Conservation (phyloP, 129 eudicot genomes). For the Ambrosia artemisiifolia region DNA sequence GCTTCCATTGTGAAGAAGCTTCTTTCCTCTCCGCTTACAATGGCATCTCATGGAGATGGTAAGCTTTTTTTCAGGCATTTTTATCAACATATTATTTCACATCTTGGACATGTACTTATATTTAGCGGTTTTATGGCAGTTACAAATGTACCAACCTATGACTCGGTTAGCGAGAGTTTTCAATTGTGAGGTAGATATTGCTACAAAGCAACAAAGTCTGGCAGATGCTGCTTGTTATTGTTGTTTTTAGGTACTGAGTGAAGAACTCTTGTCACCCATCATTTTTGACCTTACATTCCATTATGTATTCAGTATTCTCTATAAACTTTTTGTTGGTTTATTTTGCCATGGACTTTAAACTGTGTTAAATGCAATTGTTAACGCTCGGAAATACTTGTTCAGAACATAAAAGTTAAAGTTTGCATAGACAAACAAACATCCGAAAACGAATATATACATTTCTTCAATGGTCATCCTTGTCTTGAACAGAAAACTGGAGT, state of each 20-base stretch:
- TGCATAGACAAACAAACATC: too few relatives aligned
- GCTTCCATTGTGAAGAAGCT: constrained; percentile 58
- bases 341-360: constrained; percentile 22
- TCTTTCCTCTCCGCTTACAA: constrained; percentile 79
- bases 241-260: constrained; percentile 14
- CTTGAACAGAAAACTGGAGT: too few relatives aligned
- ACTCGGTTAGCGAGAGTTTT: constrained; percentile 57
- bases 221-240: constrained; percentile 16
- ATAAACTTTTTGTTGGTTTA: constrained; percentile 24
- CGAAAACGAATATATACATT: too few relatives aligned
- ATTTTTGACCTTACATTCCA: constrained; percentile 20
- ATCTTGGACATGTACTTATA: background rate
- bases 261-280: constrained; percentile 21
- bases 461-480: too few relatives aligned
- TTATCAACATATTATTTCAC: background rate
- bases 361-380: constrained; percentile 13
- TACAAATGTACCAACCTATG: constrained; percentile 71
- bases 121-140: constrained; percentile 43
- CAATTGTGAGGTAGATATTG: constrained; percentile 24
- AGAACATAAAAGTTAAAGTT: too few relatives aligned
- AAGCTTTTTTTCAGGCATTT: background rate
- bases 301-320: constrained; percentile 20
- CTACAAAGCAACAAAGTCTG: constrained; percentile 1
- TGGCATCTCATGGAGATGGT: constrained; percentile 98
- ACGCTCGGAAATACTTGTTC: background rate